Base-by-base conservation (phyloP, 2,329 filamentous ascomycete species). In the Pestalotiopsis sp. region DNA sequence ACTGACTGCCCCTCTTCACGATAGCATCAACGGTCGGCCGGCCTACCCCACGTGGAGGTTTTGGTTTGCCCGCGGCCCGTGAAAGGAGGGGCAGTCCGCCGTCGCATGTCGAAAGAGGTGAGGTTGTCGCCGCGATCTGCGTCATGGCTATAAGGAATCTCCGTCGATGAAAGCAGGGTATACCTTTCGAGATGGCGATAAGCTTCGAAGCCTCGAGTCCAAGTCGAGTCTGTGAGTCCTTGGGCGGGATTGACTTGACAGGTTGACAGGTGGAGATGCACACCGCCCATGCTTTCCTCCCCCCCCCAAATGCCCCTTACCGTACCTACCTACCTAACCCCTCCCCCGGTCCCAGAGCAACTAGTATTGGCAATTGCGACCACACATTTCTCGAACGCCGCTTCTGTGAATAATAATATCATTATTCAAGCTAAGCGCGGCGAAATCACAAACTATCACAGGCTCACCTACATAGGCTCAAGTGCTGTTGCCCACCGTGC, bases 351-450 rank as follows among this genome's bases (percentile, higher is more conserved):
- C 61, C 25, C 12, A 14, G 38, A 27, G n/a, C 20, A 27, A 65
- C 20, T 17, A 17, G 49, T n/a, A n/a, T 52, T 52, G 45, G 45
- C 45, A 52, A 52, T 52, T 52, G 45, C n/a, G 45, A 52, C 45
- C 45, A 52, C 45, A 52, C 45, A n/a, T 52, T n/a, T 20, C 14
- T n/a, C 20, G n/a, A 20, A 13, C 61, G 17, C 17, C 41, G 41
- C 41, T 49, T 5, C 41, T 49, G 41, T 49, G 45, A n/a, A 52
- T n/a, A 45, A n/a, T 58, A 40, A 14, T 27, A n/a, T 62, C 2
- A 62, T 38, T 66, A 66, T 66, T 38, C 11, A 20, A 56, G 49
- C 63, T 56, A 66, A 66, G 63, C 63, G 63, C 63, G 63, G 63
- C 45, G 23, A 57, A 23, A 52, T 23, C 27, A 20, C 9, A 52